These are phyloP conservation scores for Pouteria glomerata DNA, from an alignment of 148 eudicot species.

Conservation along the genomic window DNA sequence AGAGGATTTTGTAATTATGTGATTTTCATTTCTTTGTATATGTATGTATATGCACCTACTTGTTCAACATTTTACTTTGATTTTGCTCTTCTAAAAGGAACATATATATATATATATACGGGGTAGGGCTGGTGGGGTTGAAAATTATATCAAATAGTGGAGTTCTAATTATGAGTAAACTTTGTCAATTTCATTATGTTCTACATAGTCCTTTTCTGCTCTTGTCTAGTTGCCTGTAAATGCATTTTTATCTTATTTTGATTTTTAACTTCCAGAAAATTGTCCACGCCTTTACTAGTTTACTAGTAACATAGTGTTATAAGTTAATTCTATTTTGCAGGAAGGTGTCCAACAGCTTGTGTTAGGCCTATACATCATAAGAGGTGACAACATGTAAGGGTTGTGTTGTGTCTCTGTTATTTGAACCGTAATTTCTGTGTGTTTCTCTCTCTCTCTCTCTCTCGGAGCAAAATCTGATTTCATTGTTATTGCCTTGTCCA, in stretches of 20 bases:
- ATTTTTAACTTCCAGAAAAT: background rate
- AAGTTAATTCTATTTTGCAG: slow-evolving; percentile 29
- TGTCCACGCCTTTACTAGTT: background rate
- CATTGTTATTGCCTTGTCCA: background rate
- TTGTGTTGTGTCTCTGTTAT: background rate
- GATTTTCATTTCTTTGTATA: background rate
- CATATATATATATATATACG: no score
- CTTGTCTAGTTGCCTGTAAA: no score
- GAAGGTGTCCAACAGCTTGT: slow-evolving; percentile 93
- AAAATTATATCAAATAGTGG: background rate
- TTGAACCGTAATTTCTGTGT: background rate
- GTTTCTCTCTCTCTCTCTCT: background rate
- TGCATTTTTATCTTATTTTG: background rate
- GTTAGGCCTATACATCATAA: slow-evolving; percentile 83
- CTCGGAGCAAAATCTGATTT: background rate
- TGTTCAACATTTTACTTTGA: no score
- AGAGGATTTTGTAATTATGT: background rate
- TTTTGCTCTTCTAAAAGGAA: no score
- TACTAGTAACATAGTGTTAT: background rate
- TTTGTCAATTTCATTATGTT: background rate
- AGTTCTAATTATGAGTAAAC: background rate
- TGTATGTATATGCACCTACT: no score
- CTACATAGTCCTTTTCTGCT: background rate
- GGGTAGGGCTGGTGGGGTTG: background rate
- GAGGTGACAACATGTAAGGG: slow-evolving; percentile 90